Evolutionary conservation across 2,329 filamentous ascomycete species (phyloP).

Genomic region (Penicillium sp.): DNA sequence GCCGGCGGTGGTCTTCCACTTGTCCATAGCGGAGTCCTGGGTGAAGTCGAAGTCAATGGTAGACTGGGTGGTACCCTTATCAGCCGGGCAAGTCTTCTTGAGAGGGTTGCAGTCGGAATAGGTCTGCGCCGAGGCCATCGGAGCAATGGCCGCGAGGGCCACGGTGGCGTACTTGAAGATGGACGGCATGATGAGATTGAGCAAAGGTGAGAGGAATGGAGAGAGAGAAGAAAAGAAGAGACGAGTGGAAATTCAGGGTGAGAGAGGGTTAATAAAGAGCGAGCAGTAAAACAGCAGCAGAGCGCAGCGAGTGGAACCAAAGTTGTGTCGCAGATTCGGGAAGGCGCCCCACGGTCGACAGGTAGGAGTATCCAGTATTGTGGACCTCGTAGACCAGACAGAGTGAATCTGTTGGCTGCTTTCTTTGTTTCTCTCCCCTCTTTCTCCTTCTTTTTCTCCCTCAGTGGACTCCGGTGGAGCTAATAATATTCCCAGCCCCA

Average conservation of each 20-base stretch:
- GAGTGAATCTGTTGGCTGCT: too few species aligned
- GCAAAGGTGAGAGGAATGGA: not conserved
- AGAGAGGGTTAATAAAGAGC: not conserved
- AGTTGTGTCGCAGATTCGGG: not conserved
- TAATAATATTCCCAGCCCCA: too few species aligned
- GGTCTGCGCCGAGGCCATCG: constrained; percentile 66
- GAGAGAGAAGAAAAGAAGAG: constrained; percentile 1
- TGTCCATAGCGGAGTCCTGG: constrained; percentile 58
- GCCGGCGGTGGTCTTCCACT: constrained; percentile 66
- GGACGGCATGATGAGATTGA: constrained; percentile 34
- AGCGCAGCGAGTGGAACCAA: not conserved
- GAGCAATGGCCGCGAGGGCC: constrained; percentile 36
- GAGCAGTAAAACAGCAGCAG: constrained; percentile 7
- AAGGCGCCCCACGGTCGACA: not conserved
- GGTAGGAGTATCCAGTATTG: not conserved
- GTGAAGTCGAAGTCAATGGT: constrained; percentile 44
- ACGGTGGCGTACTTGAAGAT: constrained; percentile 35
- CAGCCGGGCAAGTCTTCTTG: constrained; percentile 62
- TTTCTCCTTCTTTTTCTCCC: too few species aligned
- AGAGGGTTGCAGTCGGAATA: constrained; percentile 74
- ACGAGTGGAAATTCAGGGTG: too few species aligned
- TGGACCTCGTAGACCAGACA: too few species aligned
- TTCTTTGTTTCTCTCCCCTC: too few species aligned
- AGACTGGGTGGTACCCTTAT: constrained; percentile 67
- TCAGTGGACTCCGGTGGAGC: too few species aligned